phyloP scores from a whole-genome alignment of 495 filamentous ascomycete genomes.

The Podospora pseudocomata region DNA sequence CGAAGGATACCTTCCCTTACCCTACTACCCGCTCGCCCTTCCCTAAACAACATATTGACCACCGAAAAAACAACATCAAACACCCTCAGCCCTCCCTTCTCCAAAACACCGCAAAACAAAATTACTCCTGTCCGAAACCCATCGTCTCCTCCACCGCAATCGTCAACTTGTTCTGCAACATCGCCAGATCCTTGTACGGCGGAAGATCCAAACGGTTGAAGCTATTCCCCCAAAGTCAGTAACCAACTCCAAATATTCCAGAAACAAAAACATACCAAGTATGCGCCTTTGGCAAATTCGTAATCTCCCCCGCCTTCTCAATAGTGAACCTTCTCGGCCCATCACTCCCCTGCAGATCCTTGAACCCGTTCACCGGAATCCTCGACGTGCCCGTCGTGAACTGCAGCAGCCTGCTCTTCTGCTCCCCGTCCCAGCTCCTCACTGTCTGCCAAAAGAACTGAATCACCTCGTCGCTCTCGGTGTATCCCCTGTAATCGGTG shows the following conservation, averaged over 20 bases:
- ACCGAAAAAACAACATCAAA: background rate
- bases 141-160: constrained; percentile 98
- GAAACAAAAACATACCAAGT: constrained; percentile 71
- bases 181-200: constrained; percentile 83
- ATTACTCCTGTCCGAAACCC: constrained; percentile 94
- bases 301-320: constrained; percentile 89
- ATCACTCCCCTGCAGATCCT: constrained; percentile 97
- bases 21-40: background rate
- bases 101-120: background rate
- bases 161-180: constrained; percentile 81
- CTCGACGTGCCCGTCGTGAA: constrained; percentile 96
- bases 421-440: constrained; percentile 94
- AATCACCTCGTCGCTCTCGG: constrained; percentile 93
- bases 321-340: constrained; percentile 95
- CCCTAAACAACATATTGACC: background rate
- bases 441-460: constrained; percentile 98
- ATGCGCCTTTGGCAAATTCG: constrained; percentile 90
- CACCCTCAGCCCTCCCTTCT: constrained; percentile 2
- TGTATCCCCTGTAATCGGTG: constrained; percentile 99
- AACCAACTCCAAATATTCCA: background rate
- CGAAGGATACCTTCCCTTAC: background rate
- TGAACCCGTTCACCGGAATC: constrained; percentile 99
- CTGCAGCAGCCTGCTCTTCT: constrained; percentile 93
- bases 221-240: constrained; percentile 41
- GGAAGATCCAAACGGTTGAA: constrained; percentile 98